Evolutionary conservation across 2,329 filamentous ascomycete species (phyloP).

Genomic region (Venturia carpophila): DNA sequence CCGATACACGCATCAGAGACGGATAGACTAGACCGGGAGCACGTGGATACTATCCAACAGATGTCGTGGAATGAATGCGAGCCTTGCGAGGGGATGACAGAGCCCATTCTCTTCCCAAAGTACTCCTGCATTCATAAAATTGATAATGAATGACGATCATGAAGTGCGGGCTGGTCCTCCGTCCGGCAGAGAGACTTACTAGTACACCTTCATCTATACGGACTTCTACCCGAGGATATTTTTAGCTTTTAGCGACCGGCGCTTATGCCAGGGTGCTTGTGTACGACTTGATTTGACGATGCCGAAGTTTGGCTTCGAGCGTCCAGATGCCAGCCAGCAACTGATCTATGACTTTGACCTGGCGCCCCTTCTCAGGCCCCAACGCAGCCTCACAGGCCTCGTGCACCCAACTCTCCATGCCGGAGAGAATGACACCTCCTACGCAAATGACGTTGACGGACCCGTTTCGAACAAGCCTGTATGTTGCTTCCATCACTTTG

Average conservation of each 20-base stretch:
- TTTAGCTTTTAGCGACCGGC: background rate
- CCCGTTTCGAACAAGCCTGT: conserved; percentile 8
- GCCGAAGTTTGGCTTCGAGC: conserved; percentile 8
- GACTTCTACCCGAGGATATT: background rate
- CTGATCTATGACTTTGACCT: conserved; percentile 13
- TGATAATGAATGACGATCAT: background rate
- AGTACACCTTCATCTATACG: background rate
- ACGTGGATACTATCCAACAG: background rate
- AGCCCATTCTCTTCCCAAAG: background rate
- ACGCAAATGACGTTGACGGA: conserved; percentile 6
- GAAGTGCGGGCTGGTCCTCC: background rate
- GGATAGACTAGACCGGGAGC: background rate
- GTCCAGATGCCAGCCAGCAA: conserved; percentile 9
- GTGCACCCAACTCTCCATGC: conserved; percentile 13
- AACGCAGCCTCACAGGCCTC: conserved; percentile 13
- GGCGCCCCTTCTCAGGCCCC: conserved; percentile 1
- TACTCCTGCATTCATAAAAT: background rate
- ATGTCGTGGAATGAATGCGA: no score
- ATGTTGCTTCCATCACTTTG: conserved; percentile 7
- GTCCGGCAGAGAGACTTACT: background rate
- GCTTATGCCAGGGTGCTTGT: background rate
- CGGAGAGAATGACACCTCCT: conserved; percentile 9
- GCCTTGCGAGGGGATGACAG: no score
- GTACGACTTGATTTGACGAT: background rate
- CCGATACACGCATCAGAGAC: background rate